phyloP scores from a whole-genome alignment of 169 alveolate genomes.

The Cryptosporidium canis region DNA sequence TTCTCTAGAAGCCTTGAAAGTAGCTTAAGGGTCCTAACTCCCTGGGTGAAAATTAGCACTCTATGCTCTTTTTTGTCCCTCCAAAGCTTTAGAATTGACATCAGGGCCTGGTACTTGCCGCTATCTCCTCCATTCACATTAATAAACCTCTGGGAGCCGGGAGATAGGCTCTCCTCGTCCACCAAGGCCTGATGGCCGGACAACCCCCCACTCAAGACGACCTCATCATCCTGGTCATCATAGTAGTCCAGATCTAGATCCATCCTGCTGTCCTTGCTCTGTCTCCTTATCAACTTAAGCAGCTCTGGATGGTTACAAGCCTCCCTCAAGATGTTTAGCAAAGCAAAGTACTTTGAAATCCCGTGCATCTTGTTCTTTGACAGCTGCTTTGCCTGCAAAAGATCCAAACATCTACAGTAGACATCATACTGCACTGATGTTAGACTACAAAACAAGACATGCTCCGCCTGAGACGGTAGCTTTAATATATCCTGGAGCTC shows the following conservation, averaged over 20 bases:
- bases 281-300: constrained; percentile 56
- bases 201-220: background rate
- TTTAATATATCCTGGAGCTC: constrained; percentile 40
- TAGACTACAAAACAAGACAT: constrained; percentile 77
- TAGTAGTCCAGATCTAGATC: background rate
- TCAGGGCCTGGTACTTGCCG: constrained; percentile 62
- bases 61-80: constrained; percentile 42
- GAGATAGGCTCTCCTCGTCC: too few relatives aligned
- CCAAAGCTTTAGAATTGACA: constrained; percentile 57
- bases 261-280: background rate
- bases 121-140: constrained; percentile 38
- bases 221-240: constrained; percentile 48
- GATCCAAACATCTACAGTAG: constrained; percentile 69
- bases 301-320: constrained; percentile 83
- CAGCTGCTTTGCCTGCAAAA: constrained; percentile 45
- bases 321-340: constrained; percentile 76
- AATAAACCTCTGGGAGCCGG: background rate
- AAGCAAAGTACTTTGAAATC: constrained; percentile 51
- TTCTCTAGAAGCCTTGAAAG: constrained; percentile 26
- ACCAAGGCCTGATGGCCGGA: background rate
- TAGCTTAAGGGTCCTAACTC: constrained; percentile 54
- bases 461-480: constrained; percentile 79
- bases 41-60: constrained; percentile 57
- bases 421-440: constrained; percentile 78
- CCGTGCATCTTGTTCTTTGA: constrained; percentile 38